Evolutionary conservation across 2,329 filamentous ascomycete species (phyloP).

Genomic region (Alternaria gaisen): DNA sequence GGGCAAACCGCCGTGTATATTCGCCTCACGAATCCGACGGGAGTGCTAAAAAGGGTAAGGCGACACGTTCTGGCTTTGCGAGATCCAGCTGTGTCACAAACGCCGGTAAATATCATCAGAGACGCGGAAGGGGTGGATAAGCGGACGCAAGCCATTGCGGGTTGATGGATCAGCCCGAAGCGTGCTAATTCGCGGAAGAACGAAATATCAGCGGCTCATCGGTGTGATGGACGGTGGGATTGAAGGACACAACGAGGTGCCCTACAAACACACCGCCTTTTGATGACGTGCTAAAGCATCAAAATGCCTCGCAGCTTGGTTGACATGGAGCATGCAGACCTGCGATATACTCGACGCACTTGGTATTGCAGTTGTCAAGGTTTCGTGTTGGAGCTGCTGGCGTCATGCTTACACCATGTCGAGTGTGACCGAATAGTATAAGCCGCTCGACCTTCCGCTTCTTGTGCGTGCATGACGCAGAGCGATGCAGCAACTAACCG

Average conservation of each 20-base stretch:
- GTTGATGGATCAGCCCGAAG: slow-evolving; percentile 19
- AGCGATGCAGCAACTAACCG: slow-evolving; percentile 32
- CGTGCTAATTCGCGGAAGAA: slow-evolving; percentile 26
- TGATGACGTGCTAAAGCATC: not conserved
- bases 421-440: slow-evolving; percentile 7
- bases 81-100: slow-evolving; percentile 17
- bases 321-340: not conserved
- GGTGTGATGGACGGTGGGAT: slow-evolving; percentile 27
- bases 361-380: not conserved
- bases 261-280: slow-evolving; percentile 27
- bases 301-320: not conserved
- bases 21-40: slow-evolving; percentile 1
- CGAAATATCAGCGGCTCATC: slow-evolving; percentile 19
- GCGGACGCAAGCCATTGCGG: slow-evolving; percentile 29
- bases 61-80: slow-evolving; percentile 9
- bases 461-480: slow-evolving; percentile 26
- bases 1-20: slow-evolving; percentile 6
- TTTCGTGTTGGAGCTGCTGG: slow-evolving; percentile 15
- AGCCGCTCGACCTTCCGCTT: slow-evolving; percentile 18
- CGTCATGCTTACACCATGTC: slow-evolving; percentile 21
- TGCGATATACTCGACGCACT: not conserved
- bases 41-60: not conserved
- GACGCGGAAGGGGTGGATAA: slow-evolving; percentile 22
- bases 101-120: slow-evolving; percentile 20
- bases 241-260: slow-evolving; percentile 7